Conservation (phyloP, 78 protist species). For the Diacronema lutheri region DNA sequence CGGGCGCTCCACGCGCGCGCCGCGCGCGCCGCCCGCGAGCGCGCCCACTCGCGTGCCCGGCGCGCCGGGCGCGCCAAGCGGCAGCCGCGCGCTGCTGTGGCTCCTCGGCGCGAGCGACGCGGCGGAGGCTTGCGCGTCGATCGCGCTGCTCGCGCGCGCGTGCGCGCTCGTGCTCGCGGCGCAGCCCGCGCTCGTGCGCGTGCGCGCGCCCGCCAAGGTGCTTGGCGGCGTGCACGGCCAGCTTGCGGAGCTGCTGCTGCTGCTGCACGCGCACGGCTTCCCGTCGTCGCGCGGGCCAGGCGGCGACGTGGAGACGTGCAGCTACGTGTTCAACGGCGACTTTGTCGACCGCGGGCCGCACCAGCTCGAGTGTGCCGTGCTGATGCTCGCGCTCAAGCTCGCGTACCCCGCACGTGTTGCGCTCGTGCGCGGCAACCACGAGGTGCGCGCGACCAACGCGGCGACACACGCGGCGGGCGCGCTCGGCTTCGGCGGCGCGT, state of each 20-base stretch:
- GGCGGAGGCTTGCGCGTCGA: not conserved
- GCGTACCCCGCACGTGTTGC: slow-evolving; percentile 30
- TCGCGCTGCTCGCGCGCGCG: not conserved
- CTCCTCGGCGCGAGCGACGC: no score
- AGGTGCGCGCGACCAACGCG: slow-evolving; percentile 31
- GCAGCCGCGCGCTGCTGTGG: no score
- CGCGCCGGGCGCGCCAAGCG: no score
- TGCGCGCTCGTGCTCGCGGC: not conserved
- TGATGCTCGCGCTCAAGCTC: slow-evolving; percentile 38
- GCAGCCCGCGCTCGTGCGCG: slow-evolving; percentile 5
- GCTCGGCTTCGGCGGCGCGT: not conserved
- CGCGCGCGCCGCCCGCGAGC: no score
- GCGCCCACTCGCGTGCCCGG: no score
- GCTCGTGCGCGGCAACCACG: slow-evolving; percentile 73
- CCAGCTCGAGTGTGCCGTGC: slow-evolving; percentile 39
- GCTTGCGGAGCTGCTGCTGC: not conserved
- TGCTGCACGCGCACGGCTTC: not conserved
- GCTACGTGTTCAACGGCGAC: slow-evolving; percentile 69
- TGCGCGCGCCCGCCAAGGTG: not conserved
- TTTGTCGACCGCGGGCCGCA: slow-evolving; percentile 70
- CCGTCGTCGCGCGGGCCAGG: not conserved
- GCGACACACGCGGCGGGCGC: not conserved
- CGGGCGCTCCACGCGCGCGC: no score
- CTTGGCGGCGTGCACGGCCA: slow-evolving; percentile 20
- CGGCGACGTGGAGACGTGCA: not conserved